These are phyloP conservation scores for Crithidia bombi DNA, from an alignment of 208 protist species.

Conservation along the genomic window DNA sequence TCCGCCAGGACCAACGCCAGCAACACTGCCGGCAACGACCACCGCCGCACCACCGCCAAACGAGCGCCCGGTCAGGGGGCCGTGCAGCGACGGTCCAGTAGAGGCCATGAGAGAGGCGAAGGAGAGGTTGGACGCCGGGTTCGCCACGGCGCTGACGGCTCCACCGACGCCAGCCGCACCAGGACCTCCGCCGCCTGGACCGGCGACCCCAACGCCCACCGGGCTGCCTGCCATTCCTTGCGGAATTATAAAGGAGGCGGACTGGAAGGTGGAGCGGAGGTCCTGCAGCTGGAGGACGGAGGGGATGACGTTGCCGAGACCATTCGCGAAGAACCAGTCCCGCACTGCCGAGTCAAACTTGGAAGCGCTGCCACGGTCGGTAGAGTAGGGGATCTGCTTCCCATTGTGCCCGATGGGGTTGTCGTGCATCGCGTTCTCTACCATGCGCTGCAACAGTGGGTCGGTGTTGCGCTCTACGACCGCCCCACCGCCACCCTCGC, in stretches of 20 bases:
- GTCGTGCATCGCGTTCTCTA: constrained; percentile 70
- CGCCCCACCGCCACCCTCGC: neutral
- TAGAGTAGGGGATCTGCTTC: constrained; percentile 54
- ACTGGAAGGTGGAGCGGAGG: constrained; percentile 34
- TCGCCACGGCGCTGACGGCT: neutral
- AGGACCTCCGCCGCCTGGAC: neutral
- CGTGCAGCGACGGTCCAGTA: constrained; percentile 1
- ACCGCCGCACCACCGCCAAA: neutral
- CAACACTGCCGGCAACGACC: neutral
- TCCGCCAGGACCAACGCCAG: neutral
- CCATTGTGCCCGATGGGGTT: constrained; percentile 32
- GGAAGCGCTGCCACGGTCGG: constrained; percentile 82
- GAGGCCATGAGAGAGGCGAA: constrained; percentile 14
- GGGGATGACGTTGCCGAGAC: constrained; percentile 73
- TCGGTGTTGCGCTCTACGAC: constrained; percentile 30
- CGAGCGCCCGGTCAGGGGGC: constrained; percentile 13
- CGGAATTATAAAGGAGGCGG: constrained; percentile 26
- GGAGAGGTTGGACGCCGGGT: constrained; percentile 1
- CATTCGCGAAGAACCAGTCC: constrained; percentile 84
- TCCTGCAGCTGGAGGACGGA: constrained; percentile 68
- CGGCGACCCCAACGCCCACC: neutral
- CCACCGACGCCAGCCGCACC: neutral
- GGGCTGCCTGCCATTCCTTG: constrained; percentile 1
- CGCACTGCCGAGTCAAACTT: constrained; percentile 88
- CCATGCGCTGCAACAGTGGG: constrained; percentile 63